A percentile compares a stretch with the other conserved stretches of the same genome.
Conservation (phyloP, 345 rosid genomes). For the Eucalyptus lansdowneana region DNA sequence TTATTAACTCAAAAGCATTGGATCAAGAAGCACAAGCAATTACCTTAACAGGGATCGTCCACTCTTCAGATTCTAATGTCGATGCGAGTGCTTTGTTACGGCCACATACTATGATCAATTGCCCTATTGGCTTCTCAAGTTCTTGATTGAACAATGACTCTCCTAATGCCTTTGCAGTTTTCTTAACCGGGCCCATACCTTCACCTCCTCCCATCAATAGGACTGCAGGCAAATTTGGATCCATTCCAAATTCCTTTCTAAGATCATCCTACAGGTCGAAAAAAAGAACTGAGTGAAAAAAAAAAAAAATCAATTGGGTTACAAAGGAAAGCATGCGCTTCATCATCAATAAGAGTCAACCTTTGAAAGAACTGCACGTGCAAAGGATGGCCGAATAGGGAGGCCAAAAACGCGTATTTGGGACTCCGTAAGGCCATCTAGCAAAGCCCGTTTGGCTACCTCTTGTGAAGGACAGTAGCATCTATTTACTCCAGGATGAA, state of each 20-base stretch:
- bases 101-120: constrained; percentile 78
- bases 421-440: constrained; percentile 68
- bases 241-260: constrained; percentile 73
- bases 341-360: constrained; percentile 6
- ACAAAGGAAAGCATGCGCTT: not conserved
- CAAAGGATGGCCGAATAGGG: constrained; percentile 94
- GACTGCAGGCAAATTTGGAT: constrained; percentile 72
- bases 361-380: constrained; percentile 72
- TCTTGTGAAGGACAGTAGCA: constrained; percentile 93
- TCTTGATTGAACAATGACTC: constrained; percentile 44
- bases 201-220: constrained; percentile 98
- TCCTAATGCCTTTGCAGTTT: constrained; percentile 78
- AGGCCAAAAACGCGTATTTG: constrained; percentile 77
- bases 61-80: constrained; percentile 44
- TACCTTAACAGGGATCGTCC: constrained; percentile 93
- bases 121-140: constrained; percentile 58
- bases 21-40: not conserved
- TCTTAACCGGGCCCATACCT: constrained; percentile 98
- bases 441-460: constrained; percentile 76
- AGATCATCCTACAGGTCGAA: constrained; percentile 39
- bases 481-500: constrained; percentile 85
- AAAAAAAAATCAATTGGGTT: not conserved
- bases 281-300: not conserved
- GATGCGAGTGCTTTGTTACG: constrained; percentile 71
- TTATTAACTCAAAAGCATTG: not conserved